Base-by-base conservation (phyloP, 2,329 filamentous ascomycete genomes). In the Botrytis galanthina region DNA sequence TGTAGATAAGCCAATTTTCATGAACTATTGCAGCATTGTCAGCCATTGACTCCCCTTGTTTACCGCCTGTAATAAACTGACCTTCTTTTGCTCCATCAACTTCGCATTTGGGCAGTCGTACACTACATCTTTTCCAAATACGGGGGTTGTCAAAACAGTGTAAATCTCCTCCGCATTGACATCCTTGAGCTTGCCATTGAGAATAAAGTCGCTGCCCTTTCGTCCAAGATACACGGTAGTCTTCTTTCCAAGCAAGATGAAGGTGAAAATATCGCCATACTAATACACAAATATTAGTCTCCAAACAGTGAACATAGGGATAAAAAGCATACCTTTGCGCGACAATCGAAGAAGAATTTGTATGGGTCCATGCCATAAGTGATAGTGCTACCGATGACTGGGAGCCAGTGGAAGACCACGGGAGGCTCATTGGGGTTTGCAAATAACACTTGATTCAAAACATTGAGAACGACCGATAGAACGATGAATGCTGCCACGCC, bases 31-130 rank as follows among this genome's bases (percentile, higher is more conserved):
- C 64, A 44, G 32, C 46, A 44, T 57, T 22, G 46, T 63, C 59
- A 71, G 67, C 62, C 73, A 81, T 69, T 79, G 77, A 63, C 72
- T 71, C 29, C 57, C 14, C 4, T 62, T 46, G 14, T 4, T 26
- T 32, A 22, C 26, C 37, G n/a, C n/a, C n/a, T 42, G 10, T 18
- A 6, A 44, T 18, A 39, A 4, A 54, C 83, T 75, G 82, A 94
- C 93, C 89, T 95, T 96, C 86, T 97, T 97, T 86, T 97, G 94
- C 85, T 97, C 94, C 94, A 97, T 97, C 80, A 97, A 88, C 84
- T 97, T 97, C 74, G 93, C 87, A 82, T 97, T 97, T 60, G 93
- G 93, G 84, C 93, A 96, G 82, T 97, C 94, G 81, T 97, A 97
- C 71, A 97, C 93, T 39, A 97, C 94, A 84, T 95, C 91, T 79